Conservation (phyloP, 225 moss, liverwort and hornwort genomes). For the Anthoceros angustus region DNA sequence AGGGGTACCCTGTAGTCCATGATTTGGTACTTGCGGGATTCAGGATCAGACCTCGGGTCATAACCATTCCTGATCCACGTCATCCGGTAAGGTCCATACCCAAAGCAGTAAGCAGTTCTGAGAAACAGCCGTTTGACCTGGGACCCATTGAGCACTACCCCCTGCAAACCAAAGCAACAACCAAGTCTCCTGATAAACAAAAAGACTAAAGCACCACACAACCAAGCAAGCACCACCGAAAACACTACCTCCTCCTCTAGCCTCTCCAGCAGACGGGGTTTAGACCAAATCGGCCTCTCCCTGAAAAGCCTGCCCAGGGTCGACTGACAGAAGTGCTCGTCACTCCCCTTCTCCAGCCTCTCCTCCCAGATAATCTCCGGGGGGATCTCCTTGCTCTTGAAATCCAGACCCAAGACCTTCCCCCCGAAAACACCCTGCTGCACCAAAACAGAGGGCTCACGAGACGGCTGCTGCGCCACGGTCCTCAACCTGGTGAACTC, state of each 20-base stretch:
- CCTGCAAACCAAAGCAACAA: background rate
- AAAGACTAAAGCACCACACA: too few species aligned
- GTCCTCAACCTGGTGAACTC: conserved; percentile 37
- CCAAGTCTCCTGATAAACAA: background rate
- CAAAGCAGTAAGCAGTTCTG: conserved; percentile 82
- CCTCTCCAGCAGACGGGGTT: conserved; percentile 53
- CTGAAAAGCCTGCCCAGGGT: conserved; percentile 55
- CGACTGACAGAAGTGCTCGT: conserved; percentile 50
- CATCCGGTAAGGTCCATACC: conserved; percentile 74
- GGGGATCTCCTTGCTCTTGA: conserved; percentile 90
- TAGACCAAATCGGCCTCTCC: conserved; percentile 91
- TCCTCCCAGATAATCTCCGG: conserved; percentile 52
- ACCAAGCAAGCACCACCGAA: background rate
- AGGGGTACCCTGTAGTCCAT: conserved; percentile 31
- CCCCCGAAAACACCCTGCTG: conserved; percentile 18
- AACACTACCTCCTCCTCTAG: conserved; percentile 43
- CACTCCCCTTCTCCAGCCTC: conserved; percentile 39
- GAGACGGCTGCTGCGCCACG: conserved; percentile 7
- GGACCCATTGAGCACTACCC: conserved; percentile 8
- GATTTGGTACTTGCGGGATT: conserved; percentile 63
- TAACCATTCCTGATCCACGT: conserved; percentile 96
- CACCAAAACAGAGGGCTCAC: conserved; percentile 5
- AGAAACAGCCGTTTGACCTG: conserved; percentile 52
- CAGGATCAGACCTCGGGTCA: conserved; percentile 79
- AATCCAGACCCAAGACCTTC: conserved; percentile 78